Evolutionary conservation across 2,329 filamentous ascomycete species (phyloP), one percentile per base, ranked within the genome.

Genomic region (Laburnicola sp.): DNA sequence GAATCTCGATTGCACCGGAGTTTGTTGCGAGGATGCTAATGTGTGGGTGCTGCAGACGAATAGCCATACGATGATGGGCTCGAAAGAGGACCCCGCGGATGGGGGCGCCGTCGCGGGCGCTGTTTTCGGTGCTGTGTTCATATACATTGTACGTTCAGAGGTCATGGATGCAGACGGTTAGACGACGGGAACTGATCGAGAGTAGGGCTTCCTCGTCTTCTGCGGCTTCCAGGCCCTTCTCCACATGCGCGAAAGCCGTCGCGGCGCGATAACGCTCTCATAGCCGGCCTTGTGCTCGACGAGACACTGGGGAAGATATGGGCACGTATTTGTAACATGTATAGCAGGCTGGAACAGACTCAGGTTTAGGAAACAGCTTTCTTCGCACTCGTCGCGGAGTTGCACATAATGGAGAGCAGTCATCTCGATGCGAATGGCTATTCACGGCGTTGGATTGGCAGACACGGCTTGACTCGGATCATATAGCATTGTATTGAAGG

Each of bases 161-260:
- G 9, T n/a, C 9, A 8, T 25, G 16, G 21, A 30, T 31, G n/a
- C n/a, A 26, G 28, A 6, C 8, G 9, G 4, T 8, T 3, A 16
- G 32, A 25, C 25, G 30, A 16, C 4, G 26, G 21, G 50, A 56
- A 53, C 64, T 26, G 22, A 26, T 5, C 25, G 28, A 10, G 32
- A 16, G 2, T 40, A 65, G 92, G 86, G 82, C 16, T 97, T 97
- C 80, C 83, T 97, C 50, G 81, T 95, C 44, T 97, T 96, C 77
- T 97, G 93, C 75, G 89, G 87, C 51, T 84, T 92, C 61, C 93
- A 97, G 74, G 93, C 91, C 57, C 84, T 88, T 68, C 82, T 97
- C 55, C 91, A 97, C 75, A 76, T 90, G 65, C 86, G 91, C 74
- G 87, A 92, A 74, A 91, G 85, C 75, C 82, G 89, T 74, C 82